Base-by-base conservation (phyloP, 805 yeast species). In the Candida cerambycidarum region DNA sequence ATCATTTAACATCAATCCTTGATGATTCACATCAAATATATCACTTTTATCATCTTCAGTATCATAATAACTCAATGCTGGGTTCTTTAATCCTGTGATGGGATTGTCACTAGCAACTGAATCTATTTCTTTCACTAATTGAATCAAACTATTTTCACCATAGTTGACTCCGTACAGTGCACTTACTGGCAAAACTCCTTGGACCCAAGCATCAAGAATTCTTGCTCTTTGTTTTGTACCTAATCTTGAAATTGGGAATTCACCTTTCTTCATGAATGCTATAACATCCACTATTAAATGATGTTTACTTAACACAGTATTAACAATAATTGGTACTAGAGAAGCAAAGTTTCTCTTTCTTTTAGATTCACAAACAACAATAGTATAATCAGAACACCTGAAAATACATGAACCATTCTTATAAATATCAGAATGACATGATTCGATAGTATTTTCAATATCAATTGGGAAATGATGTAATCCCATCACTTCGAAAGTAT, bases 401-500 rank as follows among this genome's bases (percentile, higher is more conserved):
- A 89, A 83, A 1, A 89, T 75, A 53, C 89, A 82, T 23, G 83
- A 64, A 0, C 76, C 76, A 63, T 37, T 69, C 57, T 58, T 80
- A 82, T 38, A 90, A 71, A 43, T 93, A 74, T 45, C 71, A 46
- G 63, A 82, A 44, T 71, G 76, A 40, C 75, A 69, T 7, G 71
- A 62, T 44, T 70, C 75, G 23, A 71, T 68, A 12, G 75, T 71
- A 48, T 66, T 65, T 42, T 70, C 99, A 42, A 93, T 76, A 61
- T 93, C 99, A 17, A 72, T 65, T 1, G 95, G 95, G 70, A 93
- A 92, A 60, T 89, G 96, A 54, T 87, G 89, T 55, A 93, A 68
- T 0, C 99, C 99, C 69, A 87, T 73, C 2, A 85, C 82, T 59
- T 93, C 99, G 62, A 93, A 83, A 0, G 98, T 89, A 50, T 85